Evolutionary conservation across 345 rosid genomes (phyloP).

Genomic region (Syzygium oleosum): DNA sequence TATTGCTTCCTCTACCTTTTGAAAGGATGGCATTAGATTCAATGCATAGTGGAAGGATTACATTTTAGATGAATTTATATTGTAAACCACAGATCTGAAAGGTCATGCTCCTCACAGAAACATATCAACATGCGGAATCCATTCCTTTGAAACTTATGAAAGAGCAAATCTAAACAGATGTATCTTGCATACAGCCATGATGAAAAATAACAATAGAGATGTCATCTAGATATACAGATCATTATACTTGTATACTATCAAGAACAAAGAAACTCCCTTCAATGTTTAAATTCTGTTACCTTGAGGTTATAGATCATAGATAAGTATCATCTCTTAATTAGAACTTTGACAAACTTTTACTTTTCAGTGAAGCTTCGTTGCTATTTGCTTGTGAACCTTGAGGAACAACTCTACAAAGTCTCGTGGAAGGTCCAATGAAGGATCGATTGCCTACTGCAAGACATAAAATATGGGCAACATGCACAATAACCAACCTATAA

Average conservation of each 20-base stretch:
- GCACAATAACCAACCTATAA: background rate
- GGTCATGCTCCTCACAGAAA: background rate
- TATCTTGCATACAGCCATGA: background rate
- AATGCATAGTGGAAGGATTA: background rate
- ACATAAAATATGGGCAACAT: background rate
- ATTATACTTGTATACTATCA: background rate
- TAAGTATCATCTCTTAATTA: background rate
- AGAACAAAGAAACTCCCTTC: background rate
- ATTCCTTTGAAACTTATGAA: background rate
- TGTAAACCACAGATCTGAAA: background rate
- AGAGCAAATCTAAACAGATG: background rate
- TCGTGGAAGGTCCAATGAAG: background rate
- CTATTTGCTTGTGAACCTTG: background rate
- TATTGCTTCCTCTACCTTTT: constrained; percentile 67
- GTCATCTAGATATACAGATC: background rate
- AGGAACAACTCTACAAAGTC: background rate
- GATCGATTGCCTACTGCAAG: background rate
- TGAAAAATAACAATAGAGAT: background rate
- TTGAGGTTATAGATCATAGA: background rate
- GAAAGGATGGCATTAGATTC: background rate
- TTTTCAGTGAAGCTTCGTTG: background rate
- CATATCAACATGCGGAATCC: background rate
- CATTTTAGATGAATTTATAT: background rate
- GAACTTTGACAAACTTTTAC: background rate
- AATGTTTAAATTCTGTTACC: background rate